Percentiles rank a stretch among this genome's conserved stretches.
These are phyloP conservation scores for Ophiobolus disseminans DNA, from an alignment of 2,329 filamentous ascomycete genomes.

Conservation along the genomic window DNA sequence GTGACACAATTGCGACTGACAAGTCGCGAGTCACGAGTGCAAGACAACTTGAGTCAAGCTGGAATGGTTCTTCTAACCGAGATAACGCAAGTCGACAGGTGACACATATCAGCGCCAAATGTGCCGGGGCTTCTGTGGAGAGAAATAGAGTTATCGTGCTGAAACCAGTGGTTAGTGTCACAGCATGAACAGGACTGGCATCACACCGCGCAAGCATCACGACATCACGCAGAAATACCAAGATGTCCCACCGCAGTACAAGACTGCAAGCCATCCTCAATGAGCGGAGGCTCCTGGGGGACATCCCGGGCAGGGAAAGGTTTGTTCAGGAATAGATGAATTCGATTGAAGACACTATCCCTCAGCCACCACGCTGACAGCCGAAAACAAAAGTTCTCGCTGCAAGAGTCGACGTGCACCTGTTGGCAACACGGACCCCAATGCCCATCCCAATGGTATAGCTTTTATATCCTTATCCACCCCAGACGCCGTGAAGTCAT, in stretches of 20 bases:
- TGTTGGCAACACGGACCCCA: conserved; percentile 37
- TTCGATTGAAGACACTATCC: conserved; percentile 54
- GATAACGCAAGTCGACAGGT: no score
- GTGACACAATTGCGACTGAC: no score
- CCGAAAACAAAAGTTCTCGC: conserved; percentile 9
- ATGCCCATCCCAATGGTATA: conserved; percentile 26
- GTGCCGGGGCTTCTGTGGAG: no score
- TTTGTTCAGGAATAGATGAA: conserved; percentile 61
- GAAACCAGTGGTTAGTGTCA: no score
- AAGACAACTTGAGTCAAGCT: no score
- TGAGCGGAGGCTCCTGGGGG: conserved; percentile 4
- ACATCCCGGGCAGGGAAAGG: conserved; percentile 33
- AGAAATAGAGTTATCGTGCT: no score
- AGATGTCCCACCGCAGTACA: not conserved
- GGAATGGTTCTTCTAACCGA: no score
- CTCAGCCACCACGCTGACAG: conserved; percentile 61
- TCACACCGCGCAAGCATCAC: conserved; percentile 1
- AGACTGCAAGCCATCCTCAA: conserved; percentile 1
- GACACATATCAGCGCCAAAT: no score
- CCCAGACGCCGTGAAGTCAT: conserved; percentile 38
- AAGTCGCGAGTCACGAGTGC: no score
- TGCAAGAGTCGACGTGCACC: conserved; percentile 44
- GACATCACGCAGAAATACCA: conserved; percentile 5
- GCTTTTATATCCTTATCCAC: conserved; percentile 33
- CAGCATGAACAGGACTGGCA: no score